Base-by-base conservation (phyloP, 768 basidiomycete species). In the Tephrocybe sp. region DNA sequence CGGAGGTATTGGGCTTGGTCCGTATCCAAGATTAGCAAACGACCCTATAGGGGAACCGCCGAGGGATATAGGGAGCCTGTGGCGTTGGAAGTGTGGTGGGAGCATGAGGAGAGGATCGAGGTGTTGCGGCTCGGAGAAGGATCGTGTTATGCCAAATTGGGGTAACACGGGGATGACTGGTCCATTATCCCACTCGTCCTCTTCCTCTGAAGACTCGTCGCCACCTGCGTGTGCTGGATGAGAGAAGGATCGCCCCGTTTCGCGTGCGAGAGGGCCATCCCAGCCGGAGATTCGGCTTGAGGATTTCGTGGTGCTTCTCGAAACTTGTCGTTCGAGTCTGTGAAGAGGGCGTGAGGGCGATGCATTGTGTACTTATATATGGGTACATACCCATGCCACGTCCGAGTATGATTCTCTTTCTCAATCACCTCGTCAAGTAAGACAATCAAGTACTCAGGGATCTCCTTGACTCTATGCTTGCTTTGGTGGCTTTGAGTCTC, bases 331-430 rank as follows among this genome's bases (percentile, higher is more conserved):
- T 47, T 71, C 66, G 23, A 72, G 60, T 8, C 71, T 70, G n/a
- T n/a, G 38, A 13, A 25, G 3, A 25, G 23, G 1, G n/a, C 13
- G 12, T 34, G 9, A 34, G 33, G 15, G 15, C 29, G 7, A 36
- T 7, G 13, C n/a, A 29, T 11, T 27, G 21, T 4, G 18, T 15
- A 33, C 33, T 3, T 29, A 4, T 9, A 24, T 45, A 38, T 38
- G 11, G 10, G 43, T 10, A 61, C 70, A 36, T 55, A 76, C 74
- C 73, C 72, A 57, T 76, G 74, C 74, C 74, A 76, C 18, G 72
- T 68, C 36, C 61, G 55, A 18, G 52, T 49, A 42, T n/a, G n/a
- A n/a, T n/a, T n/a, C n/a, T 68, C 65, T 25, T 61, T 63, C 34
- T 69, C 67, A 2, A 65, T 56, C 40, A 56, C 63, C 38, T 69